A percentile compares a stretch with the other conserved stretches of the same genome.
phyloP scores from a whole-genome alignment of 768 basidiomycete species.

The Auricularia cornea region DNA sequence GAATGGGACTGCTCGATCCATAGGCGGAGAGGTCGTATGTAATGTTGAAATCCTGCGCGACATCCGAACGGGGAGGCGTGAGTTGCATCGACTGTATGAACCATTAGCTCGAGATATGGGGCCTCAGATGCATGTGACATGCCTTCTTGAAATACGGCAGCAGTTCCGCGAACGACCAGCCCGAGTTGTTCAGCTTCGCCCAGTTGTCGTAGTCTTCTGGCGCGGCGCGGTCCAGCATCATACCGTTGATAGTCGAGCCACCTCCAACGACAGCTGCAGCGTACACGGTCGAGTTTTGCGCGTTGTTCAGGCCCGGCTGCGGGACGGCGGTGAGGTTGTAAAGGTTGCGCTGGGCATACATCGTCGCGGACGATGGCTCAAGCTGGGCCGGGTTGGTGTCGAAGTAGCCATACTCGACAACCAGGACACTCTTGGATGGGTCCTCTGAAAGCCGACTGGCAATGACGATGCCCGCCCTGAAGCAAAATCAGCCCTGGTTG shows the following conservation, averaged over 20 bases:
- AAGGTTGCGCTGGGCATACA: neutral
- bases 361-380: neutral
- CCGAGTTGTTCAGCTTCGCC: slow-evolving; percentile 15
- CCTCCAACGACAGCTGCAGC: neutral
- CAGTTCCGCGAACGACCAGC: slow-evolving; percentile 23
- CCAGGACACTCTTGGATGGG: slow-evolving; percentile 2
- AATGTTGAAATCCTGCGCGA: neutral
- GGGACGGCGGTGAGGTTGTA: neutral
- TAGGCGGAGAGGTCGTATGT: neutral
- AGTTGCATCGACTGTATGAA: neutral
- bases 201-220: slow-evolving; percentile 13
- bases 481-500: too few relatives aligned
- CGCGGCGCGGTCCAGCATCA: neutral
- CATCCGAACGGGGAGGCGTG: neutral
- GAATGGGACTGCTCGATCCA: neutral
- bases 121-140: neutral
- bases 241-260: neutral
- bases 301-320: neutral
- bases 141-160: slow-evolving; percentile 20
- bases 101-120: neutral
- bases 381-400: neutral
- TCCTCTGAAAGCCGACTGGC: slow-evolving; percentile 30
- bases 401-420: neutral
- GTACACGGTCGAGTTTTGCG: neutral
- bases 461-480: slow-evolving; percentile 28